Percentiles rank a stretch among this genome's conserved stretches.
Conservation (phyloP, 495 filamentous ascomycete species). For the Tuber umbilicatum region DNA sequence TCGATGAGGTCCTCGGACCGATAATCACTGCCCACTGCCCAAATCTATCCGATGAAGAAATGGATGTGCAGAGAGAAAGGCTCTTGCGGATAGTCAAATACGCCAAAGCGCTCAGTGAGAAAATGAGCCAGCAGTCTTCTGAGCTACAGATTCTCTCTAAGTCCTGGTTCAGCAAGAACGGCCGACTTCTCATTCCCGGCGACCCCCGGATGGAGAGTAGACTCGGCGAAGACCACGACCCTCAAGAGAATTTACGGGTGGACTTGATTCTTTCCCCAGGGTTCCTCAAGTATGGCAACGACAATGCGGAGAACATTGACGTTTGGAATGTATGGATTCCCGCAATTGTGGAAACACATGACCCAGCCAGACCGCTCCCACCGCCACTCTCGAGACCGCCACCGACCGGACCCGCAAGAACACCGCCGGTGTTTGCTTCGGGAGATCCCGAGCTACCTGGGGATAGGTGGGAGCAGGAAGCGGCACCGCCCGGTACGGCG, state of each 20-base stretch:
- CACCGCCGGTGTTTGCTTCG: not conserved
- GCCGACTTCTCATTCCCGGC: conserved; percentile 4
- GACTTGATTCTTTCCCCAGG: conserved; percentile 21
- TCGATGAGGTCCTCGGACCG: conserved; percentile 3
- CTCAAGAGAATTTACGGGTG: not conserved
- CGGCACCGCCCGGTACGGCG: not conserved
- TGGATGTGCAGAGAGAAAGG: not conserved
- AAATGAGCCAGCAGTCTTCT: conserved; percentile 12
- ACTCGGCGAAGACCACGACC: conserved; percentile 11
- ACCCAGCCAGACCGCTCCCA: not conserved
- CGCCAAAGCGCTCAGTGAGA: not conserved
- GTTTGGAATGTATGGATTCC: conserved; percentile 18
- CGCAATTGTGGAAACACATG: conserved; percentile 14
- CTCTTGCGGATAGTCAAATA: not conserved
- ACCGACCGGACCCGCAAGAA: not conserved
- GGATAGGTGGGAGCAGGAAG: not conserved
- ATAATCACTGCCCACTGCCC: conserved; percentile 12
- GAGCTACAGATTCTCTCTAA: conserved; percentile 15
- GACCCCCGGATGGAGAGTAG: conserved; percentile 15
- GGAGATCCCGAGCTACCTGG: not conserved
- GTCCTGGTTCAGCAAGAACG: conserved; percentile 9
- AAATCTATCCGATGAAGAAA: not conserved
- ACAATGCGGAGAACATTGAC: conserved; percentile 19
- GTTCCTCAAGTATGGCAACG: conserved; percentile 28
- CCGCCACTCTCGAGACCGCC: not conserved